Evolutionary conservation across 2,329 filamentous ascomycete genomes (phyloP), one percentile per base, ranked within the genome.

Genomic region (Elsinoe australis): DNA sequence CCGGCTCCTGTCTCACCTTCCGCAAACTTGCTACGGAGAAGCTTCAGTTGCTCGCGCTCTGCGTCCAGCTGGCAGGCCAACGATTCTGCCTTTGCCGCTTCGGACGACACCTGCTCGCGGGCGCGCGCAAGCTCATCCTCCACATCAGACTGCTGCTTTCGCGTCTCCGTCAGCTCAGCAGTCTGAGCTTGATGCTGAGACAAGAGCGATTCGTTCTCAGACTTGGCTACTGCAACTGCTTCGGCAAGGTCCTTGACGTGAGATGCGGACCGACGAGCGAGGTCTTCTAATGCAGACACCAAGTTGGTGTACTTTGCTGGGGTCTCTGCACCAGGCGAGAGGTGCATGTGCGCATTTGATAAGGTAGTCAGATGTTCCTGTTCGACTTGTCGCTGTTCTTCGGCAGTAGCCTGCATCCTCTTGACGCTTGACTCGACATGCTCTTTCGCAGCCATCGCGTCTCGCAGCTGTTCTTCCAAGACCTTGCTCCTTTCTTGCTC

Each of bases 1-100:
- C 89, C 86, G 0, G 87, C 88, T 4, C 87, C 87, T 2, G 82
- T 88, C 64, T 92, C 87, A 12, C 87, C 88, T 54, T 89, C 84
- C 1, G 84, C 79, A 59, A 94, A 82, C 62, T 83, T 84, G 12
- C 72, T 70, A 49, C 85, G 79, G 17, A 94, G 69, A 21, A 76
- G 71, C 50, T 74, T 76, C 17, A 94, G 72, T 56, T 92, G 83
- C 10, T 75, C 70, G 31, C 85, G 80, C 51, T 84, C 79, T 49
- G 85, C 79, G 2, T 75, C 71, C n/a, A 82, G 66, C 55, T 80
- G 76, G 9, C 68, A 59, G 12, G 66, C 65, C 26, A 79, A 59
- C 0, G 69, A 67, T 1, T 61, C 61, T 5, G 70, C 61, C 55
- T 71, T 74, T 7, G 67, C 68, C 47, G 67, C 69, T 53, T 72